These are phyloP conservation scores for Lentinula raphanica DNA, from an alignment of 768 basidiomycete genomes.

Conservation along the genomic window DNA sequence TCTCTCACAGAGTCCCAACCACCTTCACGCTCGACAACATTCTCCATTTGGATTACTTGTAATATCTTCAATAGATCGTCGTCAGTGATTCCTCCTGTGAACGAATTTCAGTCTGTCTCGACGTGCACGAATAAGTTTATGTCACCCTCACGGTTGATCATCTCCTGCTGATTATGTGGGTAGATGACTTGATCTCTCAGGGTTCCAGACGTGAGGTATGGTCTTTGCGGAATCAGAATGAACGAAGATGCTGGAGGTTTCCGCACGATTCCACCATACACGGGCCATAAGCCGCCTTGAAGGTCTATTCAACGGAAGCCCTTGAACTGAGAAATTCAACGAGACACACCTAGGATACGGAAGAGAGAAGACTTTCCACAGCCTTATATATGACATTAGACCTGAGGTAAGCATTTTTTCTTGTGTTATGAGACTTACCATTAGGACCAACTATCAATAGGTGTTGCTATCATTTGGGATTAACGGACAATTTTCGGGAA, in stretches of 20 bases:
- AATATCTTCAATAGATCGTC: slow-evolving; percentile 67
- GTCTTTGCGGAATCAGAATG: slow-evolving; percentile 92
- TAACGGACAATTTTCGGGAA: background rate
- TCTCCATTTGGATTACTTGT: slow-evolving; percentile 75
- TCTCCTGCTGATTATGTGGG: slow-evolving; percentile 77
- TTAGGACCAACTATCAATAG: slow-evolving; percentile 93
- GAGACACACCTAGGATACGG: slow-evolving; percentile 65
- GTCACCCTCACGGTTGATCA: slow-evolving; percentile 58
- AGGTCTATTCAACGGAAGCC: background rate
- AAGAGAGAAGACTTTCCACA: slow-evolving; percentile 91
- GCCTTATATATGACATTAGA: slow-evolving; percentile 33
- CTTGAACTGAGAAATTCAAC: background rate
- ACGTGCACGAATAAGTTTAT: background rate
- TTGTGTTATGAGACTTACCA: slow-evolving; percentile 38
- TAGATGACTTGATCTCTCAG: slow-evolving; percentile 96
- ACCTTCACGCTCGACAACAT: slow-evolving; percentile 89
- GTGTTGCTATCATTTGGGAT: slow-evolving; percentile 67
- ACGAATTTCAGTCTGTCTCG: background rate
- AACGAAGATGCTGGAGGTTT: slow-evolving; percentile 88
- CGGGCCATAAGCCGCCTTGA: slow-evolving; percentile 83
- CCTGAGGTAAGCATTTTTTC: background rate
- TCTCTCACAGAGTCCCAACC: slow-evolving; percentile 89
- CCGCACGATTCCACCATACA: slow-evolving; percentile 70
- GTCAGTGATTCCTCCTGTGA: slow-evolving; percentile 66
- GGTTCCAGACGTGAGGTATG: slow-evolving; percentile 91